These are phyloP conservation scores for Cubamyces sp. DNA, from an alignment of 768 basidiomycete genomes.

Conservation along the genomic window DNA sequence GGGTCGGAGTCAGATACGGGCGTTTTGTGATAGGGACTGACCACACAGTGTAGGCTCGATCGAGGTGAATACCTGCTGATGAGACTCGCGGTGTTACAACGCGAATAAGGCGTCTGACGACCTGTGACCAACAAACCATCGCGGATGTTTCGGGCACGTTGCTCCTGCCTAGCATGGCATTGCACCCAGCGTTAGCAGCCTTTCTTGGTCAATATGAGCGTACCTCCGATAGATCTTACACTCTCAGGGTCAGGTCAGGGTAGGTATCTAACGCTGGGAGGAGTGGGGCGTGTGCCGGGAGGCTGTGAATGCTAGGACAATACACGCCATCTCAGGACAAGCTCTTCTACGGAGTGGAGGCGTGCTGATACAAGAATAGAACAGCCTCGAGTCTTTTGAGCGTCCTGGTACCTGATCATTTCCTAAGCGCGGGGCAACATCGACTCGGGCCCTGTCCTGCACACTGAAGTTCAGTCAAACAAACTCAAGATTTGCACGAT, in stretches of 20 bases:
- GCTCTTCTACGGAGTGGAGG: background rate
- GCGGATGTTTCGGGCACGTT: constrained; percentile 16
- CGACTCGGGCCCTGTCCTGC: constrained; percentile 9
- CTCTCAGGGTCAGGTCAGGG: constrained; percentile 11
- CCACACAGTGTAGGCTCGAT: background rate
- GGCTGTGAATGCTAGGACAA: constrained; percentile 8
- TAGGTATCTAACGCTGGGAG: background rate
- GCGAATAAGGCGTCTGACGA: background rate
- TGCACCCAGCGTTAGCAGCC: background rate
- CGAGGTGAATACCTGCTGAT: background rate
- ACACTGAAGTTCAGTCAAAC: constrained; percentile 15
- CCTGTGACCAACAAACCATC: constrained; percentile 9
- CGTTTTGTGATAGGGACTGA: constrained; percentile 8
- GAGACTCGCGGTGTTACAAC: constrained; percentile 18
- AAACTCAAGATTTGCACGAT: constrained; percentile 15
- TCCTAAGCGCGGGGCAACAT: background rate
- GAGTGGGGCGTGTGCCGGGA: background rate
- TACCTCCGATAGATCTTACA: constrained; percentile 6
- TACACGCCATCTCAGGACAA: constrained; percentile 11
- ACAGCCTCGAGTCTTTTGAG: background rate
- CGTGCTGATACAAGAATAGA: constrained; percentile 5
- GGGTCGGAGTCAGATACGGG: constrained; percentile 10
- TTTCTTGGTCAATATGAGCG: background rate
- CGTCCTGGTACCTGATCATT: constrained; percentile 16
- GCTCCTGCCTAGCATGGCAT: too few relatives aligned